Conservation (phyloP, 352 stramenopile species). For the Elongisporangium undulatum region DNA sequence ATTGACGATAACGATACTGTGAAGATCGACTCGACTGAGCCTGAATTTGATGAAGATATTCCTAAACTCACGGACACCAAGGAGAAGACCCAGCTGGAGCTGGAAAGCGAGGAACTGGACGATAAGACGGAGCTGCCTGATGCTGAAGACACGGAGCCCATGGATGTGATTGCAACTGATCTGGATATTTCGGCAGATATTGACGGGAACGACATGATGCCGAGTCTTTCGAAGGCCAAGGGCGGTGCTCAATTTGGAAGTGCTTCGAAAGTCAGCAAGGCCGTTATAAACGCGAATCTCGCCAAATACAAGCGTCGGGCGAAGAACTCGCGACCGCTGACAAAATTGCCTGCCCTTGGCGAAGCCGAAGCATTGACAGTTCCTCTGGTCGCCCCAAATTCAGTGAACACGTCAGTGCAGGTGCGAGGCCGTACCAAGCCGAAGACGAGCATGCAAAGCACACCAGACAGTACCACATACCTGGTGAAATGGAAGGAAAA, state of each 20-base stretch:
- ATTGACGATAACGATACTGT: not conserved
- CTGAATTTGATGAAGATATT: not conserved
- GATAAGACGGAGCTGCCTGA: not conserved
- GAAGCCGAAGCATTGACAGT: slow-evolving; percentile 68
- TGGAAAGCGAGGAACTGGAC: not conserved
- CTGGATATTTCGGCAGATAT: slow-evolving; percentile 49
- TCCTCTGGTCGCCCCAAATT: slow-evolving; percentile 70
- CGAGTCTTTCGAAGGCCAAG: slow-evolving; percentile 27
- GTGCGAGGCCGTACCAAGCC: slow-evolving; percentile 74
- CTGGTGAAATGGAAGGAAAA: slow-evolving; percentile 88
- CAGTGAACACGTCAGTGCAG: slow-evolving; percentile 82
- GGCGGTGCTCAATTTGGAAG: slow-evolving; percentile 14
- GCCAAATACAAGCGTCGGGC: slow-evolving; percentile 76
- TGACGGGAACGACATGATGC: slow-evolving; percentile 52
- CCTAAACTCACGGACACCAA: not conserved
- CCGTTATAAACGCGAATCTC: slow-evolving; percentile 52
- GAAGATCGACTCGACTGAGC: not conserved
- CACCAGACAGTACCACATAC: slow-evolving; percentile 79
- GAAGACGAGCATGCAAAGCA: slow-evolving; percentile 73
- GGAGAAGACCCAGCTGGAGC: not conserved
- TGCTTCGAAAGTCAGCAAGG: slow-evolving; percentile 26
- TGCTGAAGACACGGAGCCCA: not conserved
- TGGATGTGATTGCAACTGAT: slow-evolving; percentile 39
- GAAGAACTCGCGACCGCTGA: slow-evolving; percentile 55
- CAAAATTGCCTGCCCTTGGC: slow-evolving; percentile 57